Percentiles rank a stretch among this genome's conserved stretches.
These are phyloP conservation scores for Geosmithia morbida DNA, from an alignment of 2,329 filamentous ascomycete species.

Conservation along the genomic window DNA sequence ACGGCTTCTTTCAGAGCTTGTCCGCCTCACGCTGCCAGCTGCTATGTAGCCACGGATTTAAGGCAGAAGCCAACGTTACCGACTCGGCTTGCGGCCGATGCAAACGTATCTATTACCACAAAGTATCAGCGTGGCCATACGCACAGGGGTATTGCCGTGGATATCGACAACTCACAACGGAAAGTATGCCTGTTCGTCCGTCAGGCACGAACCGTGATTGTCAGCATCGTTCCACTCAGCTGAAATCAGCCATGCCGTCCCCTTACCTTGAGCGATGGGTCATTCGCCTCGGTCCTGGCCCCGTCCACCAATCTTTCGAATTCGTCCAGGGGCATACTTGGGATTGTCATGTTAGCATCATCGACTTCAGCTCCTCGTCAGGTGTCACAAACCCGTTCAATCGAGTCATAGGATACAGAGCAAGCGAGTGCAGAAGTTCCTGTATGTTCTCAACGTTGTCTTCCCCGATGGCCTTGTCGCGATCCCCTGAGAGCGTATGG, in stretches of 20 bases:
- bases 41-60: background rate
- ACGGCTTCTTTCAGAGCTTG: too few relatives aligned
- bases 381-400: conserved; percentile 24
- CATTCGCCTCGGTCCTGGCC: conserved; percentile 36
- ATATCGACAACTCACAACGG: conserved; percentile 32
- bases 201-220: background rate
- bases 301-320: conserved; percentile 41
- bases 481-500: conserved; percentile 22
- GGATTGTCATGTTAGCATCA: conserved; percentile 1
- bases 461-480: conserved; percentile 35
- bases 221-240: background rate
- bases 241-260: background rate
- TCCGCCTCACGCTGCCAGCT: background rate
- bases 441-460: conserved; percentile 40
- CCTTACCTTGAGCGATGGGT: conserved; percentile 40
- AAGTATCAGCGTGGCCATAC: conserved; percentile 1
- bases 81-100: conserved; percentile 40
- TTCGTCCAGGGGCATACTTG: conserved; percentile 41
- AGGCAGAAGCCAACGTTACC: conserved; percentile 2
- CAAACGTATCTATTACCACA: conserved; percentile 40
- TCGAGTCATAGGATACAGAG: conserved; percentile 40
- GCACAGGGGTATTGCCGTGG: background rate
- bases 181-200: conserved; percentile 37
- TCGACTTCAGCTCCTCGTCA: background rate
- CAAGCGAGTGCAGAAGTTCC: conserved; percentile 37